Evolutionary conservation across 257 asterid species (phyloP).

Genomic region (Scutellaria barbata): DNA sequence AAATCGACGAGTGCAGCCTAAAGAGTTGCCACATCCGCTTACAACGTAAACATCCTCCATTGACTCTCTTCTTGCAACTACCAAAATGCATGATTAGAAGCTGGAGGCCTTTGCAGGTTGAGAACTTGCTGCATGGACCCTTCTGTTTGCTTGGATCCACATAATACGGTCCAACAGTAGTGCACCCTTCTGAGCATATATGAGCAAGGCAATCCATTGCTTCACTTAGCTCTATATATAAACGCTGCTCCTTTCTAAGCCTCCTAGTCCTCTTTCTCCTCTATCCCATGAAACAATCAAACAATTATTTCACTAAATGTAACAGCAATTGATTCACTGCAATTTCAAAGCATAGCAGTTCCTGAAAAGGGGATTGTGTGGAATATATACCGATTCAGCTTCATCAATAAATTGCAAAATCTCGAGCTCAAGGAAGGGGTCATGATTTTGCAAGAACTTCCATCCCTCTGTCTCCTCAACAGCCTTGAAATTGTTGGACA

Average conservation of each 20-base stretch:
- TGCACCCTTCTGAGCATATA: slow-evolving; percentile 86
- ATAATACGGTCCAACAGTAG: slow-evolving; percentile 66
- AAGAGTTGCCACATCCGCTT: slow-evolving; percentile 92
- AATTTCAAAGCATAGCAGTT: not conserved
- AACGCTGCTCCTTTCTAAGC: slow-evolving; percentile 55
- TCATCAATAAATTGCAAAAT: slow-evolving; percentile 80
- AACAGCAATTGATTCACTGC: not conserved
- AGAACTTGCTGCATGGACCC: slow-evolving; percentile 71
- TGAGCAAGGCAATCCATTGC: slow-evolving; percentile 87
- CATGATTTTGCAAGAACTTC: slow-evolving; percentile 72
- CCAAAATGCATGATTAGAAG: slow-evolving; percentile 76
- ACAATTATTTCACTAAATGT: slow-evolving; percentile 16
- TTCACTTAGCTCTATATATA: slow-evolving; percentile 71
- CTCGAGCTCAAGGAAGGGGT: slow-evolving; percentile 87
- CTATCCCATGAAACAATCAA: slow-evolving; percentile 40
- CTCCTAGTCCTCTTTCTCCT: slow-evolving; percentile 66
- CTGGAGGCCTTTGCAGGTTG: slow-evolving; percentile 87
- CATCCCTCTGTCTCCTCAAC: slow-evolving; percentile 84
- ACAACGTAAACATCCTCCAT: slow-evolving; percentile 74
- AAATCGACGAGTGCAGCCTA: slow-evolving; percentile 71
- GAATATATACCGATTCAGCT: slow-evolving; percentile 61
- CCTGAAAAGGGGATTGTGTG: not conserved
- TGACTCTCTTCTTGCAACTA: slow-evolving; percentile 64
- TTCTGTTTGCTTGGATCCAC: slow-evolving; percentile 53
- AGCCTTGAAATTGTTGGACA: slow-evolving; percentile 56